Evolutionary conservation across 75 land plant species (phyloP), one percentile per base, ranked within the genome.

Genomic region (Pinus albicaulis): DNA sequence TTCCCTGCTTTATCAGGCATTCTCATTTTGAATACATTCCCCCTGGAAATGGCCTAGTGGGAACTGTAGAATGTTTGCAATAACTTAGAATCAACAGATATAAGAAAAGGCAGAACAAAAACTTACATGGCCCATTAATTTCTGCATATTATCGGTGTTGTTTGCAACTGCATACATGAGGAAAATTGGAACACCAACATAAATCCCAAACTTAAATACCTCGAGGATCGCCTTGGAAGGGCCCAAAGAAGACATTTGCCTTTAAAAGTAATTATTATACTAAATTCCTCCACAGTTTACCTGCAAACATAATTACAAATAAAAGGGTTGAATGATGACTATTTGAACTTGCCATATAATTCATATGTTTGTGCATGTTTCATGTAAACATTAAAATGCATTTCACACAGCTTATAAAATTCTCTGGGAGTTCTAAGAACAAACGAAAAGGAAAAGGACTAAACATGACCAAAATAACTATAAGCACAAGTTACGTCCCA

Each of bases 111-210:
- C 57, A 71, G 56, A 55, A 57, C 38, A 70, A 77, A 58, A 31
- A 59, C 80, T 79, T 81, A 95, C 98, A 72, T 86, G 81, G 52
- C 87, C 84, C 73, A 93, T 91, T 79, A 95, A 44, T 71, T 76
- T 87, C 85, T 89, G 84, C 28, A 93, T 73, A 76, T 91, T 86
- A 66, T 85, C 76, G 76, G 87, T 62, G 62, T 93, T 85, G 85
- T 77, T 87, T 59, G 93, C 96, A 76, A 89, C 86, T n/a, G 82
- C 68, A 76, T 85, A 87, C 92, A 93, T 93, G 63, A 95, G 86
- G 55, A 74, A 79, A 74, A 93, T 82, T 25, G 98, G 98, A 66
- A 95, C 76, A 1, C 83, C 24, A 31, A 95, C 88, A 58, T 95
- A 95, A 25, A 89, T 28, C 5, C 82, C 89, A 76, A 95, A 95